Evolutionary conservation across 192 early-diverging fungal species (phyloP).

Genomic region (Chytriomyces sp.): DNA sequence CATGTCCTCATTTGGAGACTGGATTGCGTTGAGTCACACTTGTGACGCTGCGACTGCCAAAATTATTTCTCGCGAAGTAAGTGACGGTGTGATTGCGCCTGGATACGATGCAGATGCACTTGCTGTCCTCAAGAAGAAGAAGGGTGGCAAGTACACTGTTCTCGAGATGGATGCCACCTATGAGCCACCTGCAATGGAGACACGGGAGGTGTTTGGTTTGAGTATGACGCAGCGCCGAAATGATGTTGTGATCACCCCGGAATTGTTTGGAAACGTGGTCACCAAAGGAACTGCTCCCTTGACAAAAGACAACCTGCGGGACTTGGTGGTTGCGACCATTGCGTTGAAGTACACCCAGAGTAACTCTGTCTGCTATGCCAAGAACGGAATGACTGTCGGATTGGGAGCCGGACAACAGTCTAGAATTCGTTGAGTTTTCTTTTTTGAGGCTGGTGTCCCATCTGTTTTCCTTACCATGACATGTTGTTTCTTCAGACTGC

Average conservation of each 20-base stretch:
- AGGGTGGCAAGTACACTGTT: constrained; percentile 96
- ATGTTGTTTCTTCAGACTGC: constrained; percentile 40
- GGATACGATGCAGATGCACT: constrained; percentile 85
- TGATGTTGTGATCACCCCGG: constrained; percentile 74
- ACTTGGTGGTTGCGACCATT: constrained; percentile 96
- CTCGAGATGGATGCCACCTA: constrained; percentile 91
- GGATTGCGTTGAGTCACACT: constrained; percentile 89
- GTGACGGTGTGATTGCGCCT: constrained; percentile 97
- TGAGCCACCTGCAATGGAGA: constrained; percentile 83
- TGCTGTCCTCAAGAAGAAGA: constrained; percentile 91
- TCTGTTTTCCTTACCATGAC: neutral
- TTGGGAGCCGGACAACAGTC: constrained; percentile 98
- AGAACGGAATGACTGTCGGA: constrained; percentile 96
- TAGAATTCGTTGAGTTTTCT: constrained; percentile 73
- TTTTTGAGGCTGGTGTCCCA: neutral
- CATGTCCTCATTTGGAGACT: constrained; percentile 99
- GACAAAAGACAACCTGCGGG: constrained; percentile 70
- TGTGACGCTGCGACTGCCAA: constrained; percentile 92
- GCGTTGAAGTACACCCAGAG: constrained; percentile 99
- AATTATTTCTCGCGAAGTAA: constrained; percentile 95
- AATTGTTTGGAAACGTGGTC: constrained; percentile 86
- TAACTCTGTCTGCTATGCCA: constrained; percentile 98
- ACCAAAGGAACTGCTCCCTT: constrained; percentile 72
- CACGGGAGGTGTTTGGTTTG: constrained; percentile 95
- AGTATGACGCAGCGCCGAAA: constrained; percentile 92